Evolutionary conservation across 2,329 filamentous ascomycete genomes (phyloP).

Genomic region (Penicillium sp.): DNA sequence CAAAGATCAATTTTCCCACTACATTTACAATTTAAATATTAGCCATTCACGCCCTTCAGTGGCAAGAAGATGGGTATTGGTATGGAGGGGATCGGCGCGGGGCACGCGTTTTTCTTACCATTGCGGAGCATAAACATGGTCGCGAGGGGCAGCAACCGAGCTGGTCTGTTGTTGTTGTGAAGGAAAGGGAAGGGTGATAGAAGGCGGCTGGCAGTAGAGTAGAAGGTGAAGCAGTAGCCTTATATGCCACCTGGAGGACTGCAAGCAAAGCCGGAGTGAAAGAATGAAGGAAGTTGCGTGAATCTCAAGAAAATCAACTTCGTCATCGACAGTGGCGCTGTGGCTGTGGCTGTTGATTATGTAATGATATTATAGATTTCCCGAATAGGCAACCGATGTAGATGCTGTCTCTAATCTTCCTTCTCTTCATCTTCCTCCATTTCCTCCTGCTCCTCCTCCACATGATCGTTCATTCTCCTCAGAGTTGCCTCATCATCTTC

Average conservation of each 20-base stretch:
- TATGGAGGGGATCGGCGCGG: slow-evolving; percentile 27
- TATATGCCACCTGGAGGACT: slow-evolving; percentile 1
- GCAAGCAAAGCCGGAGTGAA: slow-evolving; percentile 1
- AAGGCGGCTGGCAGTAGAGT: neutral
- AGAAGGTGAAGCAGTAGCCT: neutral
- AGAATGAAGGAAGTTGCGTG: slow-evolving; percentile 2
- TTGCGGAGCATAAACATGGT: slow-evolving; percentile 59
- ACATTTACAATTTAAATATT: slow-evolving; percentile 8
- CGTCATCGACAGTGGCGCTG: slow-evolving; percentile 19
- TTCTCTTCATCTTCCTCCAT: neutral
- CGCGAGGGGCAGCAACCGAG: slow-evolving; percentile 29
- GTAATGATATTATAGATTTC: neutral
- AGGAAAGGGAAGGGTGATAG: neutral
- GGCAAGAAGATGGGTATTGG: slow-evolving; percentile 6
- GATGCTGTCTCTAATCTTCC: neutral
- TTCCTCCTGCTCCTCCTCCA: neutral
- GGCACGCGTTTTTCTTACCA: slow-evolving; percentile 42
- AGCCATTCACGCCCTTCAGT: neutral
- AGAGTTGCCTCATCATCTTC: slow-evolving; percentile 16
- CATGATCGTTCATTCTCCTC: slow-evolving; percentile 6
- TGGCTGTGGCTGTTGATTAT: neutral
- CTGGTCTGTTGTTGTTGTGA: slow-evolving; percentile 12
- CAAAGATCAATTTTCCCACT: slow-evolving; percentile 93
- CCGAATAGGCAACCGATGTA: neutral
- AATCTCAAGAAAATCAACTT: slow-evolving; percentile 17